Evolutionary conservation across 257 asterid species (phyloP).

Genomic region (Solanum chiquidenum): DNA sequence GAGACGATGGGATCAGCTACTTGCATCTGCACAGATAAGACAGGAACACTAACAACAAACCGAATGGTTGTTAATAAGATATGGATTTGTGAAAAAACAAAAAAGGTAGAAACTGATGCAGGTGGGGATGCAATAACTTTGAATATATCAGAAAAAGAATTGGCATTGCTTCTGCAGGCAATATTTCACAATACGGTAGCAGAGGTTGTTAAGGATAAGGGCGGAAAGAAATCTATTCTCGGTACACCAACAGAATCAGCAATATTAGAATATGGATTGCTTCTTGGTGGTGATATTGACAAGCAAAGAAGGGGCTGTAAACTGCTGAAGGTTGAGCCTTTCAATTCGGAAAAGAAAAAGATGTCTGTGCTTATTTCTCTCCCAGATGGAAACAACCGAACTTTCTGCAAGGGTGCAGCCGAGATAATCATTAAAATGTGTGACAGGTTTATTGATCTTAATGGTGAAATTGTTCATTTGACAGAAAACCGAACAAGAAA

Average conservation of each 20-base stretch:
- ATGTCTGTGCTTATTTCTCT: constrained; percentile 59
- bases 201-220: constrained; percentile 48
- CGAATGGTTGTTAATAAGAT: constrained; percentile 57
- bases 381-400: constrained; percentile 38
- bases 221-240: constrained; percentile 38
- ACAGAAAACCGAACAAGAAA: constrained; percentile 37
- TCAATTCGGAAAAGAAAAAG: constrained; percentile 64
- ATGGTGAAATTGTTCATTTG: constrained; percentile 35
- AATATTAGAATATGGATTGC: constrained; percentile 48
- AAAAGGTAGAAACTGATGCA: constrained; percentile 19
- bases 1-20: constrained; percentile 88
- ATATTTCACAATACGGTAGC: constrained; percentile 60
- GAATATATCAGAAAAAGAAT: constrained; percentile 23
- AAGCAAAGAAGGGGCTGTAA: constrained; percentile 16
- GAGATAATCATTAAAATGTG: constrained; percentile 54
- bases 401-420: constrained; percentile 65
- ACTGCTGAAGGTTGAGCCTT: constrained; percentile 53
- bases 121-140: constrained; percentile 13
- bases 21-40: constrained; percentile 74
- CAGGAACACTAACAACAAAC: constrained; percentile 77
- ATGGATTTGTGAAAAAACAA: constrained; percentile 60
- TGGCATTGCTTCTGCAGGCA: constrained; percentile 25
- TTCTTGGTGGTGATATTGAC: constrained; percentile 23
- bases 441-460: constrained; percentile 34
- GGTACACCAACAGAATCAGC: constrained; percentile 91